A percentile compares a stretch with the other conserved stretches of the same genome.
Evolutionary conservation across 805 yeast genomes (phyloP).

Genomic region (Torulaspora microellipsoides): DNA sequence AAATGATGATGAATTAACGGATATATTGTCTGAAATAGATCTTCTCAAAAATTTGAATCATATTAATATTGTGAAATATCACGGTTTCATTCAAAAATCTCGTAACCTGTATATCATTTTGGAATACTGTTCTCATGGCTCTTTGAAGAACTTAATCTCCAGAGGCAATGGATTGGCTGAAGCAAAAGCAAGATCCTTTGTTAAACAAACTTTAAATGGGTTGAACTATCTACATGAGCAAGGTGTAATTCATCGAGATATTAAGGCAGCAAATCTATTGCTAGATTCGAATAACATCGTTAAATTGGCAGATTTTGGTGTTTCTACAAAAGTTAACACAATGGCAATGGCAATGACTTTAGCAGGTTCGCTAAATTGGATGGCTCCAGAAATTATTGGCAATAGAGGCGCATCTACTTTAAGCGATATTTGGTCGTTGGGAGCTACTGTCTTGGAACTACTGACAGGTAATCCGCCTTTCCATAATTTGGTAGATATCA

Average conservation of each 20-base stretch:
- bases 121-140: slow-evolving; percentile 67
- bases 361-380: slow-evolving; percentile 95
- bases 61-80: slow-evolving; percentile 84
- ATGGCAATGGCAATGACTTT: slow-evolving; percentile 51
- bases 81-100: slow-evolving; percentile 79
- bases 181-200: slow-evolving; percentile 53
- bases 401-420: slow-evolving; percentile 83
- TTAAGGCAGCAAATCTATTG: slow-evolving; percentile 87
- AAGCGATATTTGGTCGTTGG: slow-evolving; percentile 90
- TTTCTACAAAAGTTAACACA: slow-evolving; percentile 73
- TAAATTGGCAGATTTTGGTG: slow-evolving; percentile 94
- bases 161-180: slow-evolving; percentile 47
- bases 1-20: slow-evolving; percentile 68
- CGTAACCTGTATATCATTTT: slow-evolving; percentile 67
- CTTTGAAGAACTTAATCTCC: slow-evolving; percentile 45
- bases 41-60: slow-evolving; percentile 76
- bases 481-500: slow-evolving; percentile 45
- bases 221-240: slow-evolving; percentile 65
- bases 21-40: slow-evolving; percentile 58
- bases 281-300: slow-evolving; percentile 67
- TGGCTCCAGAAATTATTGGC: slow-evolving; percentile 94
- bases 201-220: slow-evolving; percentile 69
- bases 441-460: slow-evolving; percentile 89
- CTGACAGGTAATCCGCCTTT: slow-evolving; percentile 86
- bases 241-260: slow-evolving; percentile 86